Percentiles rank a stretch among this genome's conserved stretches.
Conservation (phyloP, 352 stramenopile genomes). For the Elongisporangium anandrum region DNA sequence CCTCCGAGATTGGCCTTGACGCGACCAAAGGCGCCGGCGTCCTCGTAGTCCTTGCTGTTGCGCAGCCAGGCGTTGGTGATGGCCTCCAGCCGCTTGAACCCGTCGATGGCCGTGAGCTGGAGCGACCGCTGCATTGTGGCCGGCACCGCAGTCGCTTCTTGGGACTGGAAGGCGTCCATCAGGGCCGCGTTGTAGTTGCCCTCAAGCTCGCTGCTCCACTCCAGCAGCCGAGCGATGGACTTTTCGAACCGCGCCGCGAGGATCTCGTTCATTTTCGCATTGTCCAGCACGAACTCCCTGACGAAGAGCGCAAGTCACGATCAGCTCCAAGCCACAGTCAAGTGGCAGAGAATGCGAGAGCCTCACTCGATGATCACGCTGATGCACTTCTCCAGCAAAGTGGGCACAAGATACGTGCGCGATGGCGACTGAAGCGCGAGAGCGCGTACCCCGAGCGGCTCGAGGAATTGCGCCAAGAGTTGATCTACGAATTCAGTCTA, state of each 20-base stretch:
- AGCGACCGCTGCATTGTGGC: slow-evolving; percentile 1
- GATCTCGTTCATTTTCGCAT: slow-evolving; percentile 39
- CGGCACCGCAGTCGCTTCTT: neutral
- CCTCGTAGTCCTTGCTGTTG: slow-evolving; percentile 14
- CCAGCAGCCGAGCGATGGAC: slow-evolving; percentile 34
- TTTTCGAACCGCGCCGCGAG: slow-evolving; percentile 42
- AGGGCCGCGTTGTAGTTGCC: slow-evolving; percentile 42
- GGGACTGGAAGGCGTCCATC: neutral
- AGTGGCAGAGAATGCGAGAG: neutral
- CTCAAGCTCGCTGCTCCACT: slow-evolving; percentile 42
- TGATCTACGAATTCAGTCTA: slow-evolving; percentile 53
- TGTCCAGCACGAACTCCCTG: slow-evolving; percentile 39
- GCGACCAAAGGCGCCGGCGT: slow-evolving; percentile 4
- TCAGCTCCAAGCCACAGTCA: neutral
- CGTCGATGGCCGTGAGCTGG: slow-evolving; percentile 23
- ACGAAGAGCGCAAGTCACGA: neutral
- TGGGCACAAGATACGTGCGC: slow-evolving; percentile 37
- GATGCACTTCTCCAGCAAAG: slow-evolving; percentile 54
- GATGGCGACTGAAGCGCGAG: slow-evolving; percentile 35
- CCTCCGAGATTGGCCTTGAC: slow-evolving; percentile 16
- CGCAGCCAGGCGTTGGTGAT: slow-evolving; percentile 28
- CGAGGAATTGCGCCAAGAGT: slow-evolving; percentile 41
- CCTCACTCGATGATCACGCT: slow-evolving; percentile 49
- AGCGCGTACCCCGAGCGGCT: slow-evolving; percentile 37
- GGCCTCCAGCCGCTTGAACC: slow-evolving; percentile 35